Evolutionary conservation across 2,329 filamentous ascomycete genomes (phyloP).

Genomic region (Trichoderma endophyticum): DNA sequence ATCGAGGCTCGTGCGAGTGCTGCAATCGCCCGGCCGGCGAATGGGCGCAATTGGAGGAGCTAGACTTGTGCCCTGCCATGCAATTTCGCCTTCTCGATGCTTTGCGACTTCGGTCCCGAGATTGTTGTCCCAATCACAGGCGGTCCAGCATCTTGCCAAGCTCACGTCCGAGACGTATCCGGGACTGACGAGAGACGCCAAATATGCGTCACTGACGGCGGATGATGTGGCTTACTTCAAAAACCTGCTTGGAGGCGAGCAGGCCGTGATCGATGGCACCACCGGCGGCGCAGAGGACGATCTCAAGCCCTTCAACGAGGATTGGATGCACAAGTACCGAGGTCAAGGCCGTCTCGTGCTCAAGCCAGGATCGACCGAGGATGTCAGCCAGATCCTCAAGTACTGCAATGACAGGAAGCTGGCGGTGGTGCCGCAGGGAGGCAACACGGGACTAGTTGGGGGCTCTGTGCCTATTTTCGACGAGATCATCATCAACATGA

Average conservation of each 20-base stretch:
- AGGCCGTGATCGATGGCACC: constrained; percentile 78
- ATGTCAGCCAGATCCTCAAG: constrained; percentile 85
- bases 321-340: constrained; percentile 99
- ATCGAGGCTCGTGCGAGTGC: constrained; percentile 20
- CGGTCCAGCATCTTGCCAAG: constrained; percentile 41
- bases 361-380: constrained; percentile 77
- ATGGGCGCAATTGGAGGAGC: constrained; percentile 6
- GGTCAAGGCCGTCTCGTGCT: constrained; percentile 85
- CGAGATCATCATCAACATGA: constrained; percentile 90
- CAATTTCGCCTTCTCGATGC: constrained; percentile 22
- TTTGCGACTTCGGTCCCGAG: constrained; percentile 32
- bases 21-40: constrained; percentile 20
- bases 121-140: constrained; percentile 26
- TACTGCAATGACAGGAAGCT: constrained; percentile 94
- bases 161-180: constrained; percentile 87
- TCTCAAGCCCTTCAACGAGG: constrained; percentile 86
- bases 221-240: constrained; percentile 85
- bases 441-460: constrained; percentile 93
- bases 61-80: neutral
- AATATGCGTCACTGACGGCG: constrained; percentile 68
- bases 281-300: constrained; percentile 61
- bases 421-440: constrained; percentile 93
- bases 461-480: constrained; percentile 97
- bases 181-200: constrained; percentile 71
- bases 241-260: constrained; percentile 68